Base-by-base conservation (phyloP, 495 filamentous ascomycete species). In the Penicillium dipodomyicola region DNA sequence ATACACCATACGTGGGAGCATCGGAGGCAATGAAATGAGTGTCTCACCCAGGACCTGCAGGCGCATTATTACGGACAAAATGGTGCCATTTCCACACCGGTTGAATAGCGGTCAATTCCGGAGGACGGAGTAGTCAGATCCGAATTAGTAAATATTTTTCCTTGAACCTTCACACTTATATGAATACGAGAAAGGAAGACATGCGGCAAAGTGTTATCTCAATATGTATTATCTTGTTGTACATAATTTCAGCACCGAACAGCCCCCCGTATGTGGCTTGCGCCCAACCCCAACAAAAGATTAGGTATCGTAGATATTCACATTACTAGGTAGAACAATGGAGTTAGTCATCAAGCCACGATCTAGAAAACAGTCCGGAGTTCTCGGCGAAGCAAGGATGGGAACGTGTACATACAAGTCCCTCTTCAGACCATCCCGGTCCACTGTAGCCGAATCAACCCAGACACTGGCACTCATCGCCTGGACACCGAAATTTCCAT, bases 401-500 rank as follows among this genome's bases (percentile, higher is more conserved):
- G 25, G 37, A 30, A n/a, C 9, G 23, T 7, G 58, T 35, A 67
- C 72, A 25, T 62, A 77, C 72, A 74, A 67, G 37, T 56, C 47
- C 2, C 50, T 17, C 20, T 49, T 58, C 47, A 87, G 79, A 55
- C 58, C 61, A 32, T 83, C 78, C 55, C 82, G 69, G 6, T 77
- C 79, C 29, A 79, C 73, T 14, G 80, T 81, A n/a, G 70, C 69
- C 46, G 76, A 74, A 57, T 84, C 80, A 12, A 85, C 83, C 80
- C 82, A 88, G 12, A 87, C 77, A 54, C 82, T 77, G 4, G 86
- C 79, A 62, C 79, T 82, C 43, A 75, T 77, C 8, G 72, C 68
- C 5, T 71, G 65, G 47, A 84, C 84, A 0, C 69, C 70, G 59
- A 88, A 87, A 23, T 63, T 49, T 14, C 74, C 84, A 57, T 74